Evolutionary conservation across 169 alveolate species (phyloP).

Genomic region (Plasmodium yoelii): DNA sequence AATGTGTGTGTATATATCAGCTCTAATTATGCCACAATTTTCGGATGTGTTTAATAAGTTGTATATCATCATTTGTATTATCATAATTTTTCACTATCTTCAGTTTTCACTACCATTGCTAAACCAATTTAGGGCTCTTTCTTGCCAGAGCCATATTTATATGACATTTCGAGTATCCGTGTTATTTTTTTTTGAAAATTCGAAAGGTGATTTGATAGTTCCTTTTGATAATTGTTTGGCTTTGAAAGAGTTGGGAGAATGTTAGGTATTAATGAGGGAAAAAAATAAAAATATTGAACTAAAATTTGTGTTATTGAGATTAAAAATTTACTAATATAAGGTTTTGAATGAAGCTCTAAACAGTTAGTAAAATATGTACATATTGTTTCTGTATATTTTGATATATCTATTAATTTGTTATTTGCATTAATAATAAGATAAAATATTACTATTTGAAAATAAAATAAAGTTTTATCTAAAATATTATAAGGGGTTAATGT

Average conservation of each 20-base stretch:
- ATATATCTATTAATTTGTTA: conserved; percentile 15
- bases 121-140: too few species aligned
- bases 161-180: conserved; percentile 13
- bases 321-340: conserved; percentile 22
- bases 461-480: conserved; percentile 41
- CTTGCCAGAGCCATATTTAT: not conserved
- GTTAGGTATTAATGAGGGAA: conserved; percentile 49
- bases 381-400: conserved; percentile 6
- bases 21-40: too few species aligned
- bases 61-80: too few species aligned
- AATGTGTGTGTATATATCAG: too few species aligned
- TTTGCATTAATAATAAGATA: conserved; percentile 51
- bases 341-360: conserved; percentile 16
- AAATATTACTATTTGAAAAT: conserved; percentile 56
- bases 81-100: too few species aligned
- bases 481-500: conserved; percentile 45
- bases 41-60: too few species aligned
- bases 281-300: conserved; percentile 55
- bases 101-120: too few species aligned
- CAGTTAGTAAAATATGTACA: conserved; percentile 17
- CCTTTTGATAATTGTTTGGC: conserved; percentile 1
- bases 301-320: conserved; percentile 15
- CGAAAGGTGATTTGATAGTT: not conserved
- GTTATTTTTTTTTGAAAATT: conserved; percentile 27
- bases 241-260: not conserved